Evolutionary conservation across 2,329 filamentous ascomycete species (phyloP).

Genomic region (Didymella arachidicola): DNA sequence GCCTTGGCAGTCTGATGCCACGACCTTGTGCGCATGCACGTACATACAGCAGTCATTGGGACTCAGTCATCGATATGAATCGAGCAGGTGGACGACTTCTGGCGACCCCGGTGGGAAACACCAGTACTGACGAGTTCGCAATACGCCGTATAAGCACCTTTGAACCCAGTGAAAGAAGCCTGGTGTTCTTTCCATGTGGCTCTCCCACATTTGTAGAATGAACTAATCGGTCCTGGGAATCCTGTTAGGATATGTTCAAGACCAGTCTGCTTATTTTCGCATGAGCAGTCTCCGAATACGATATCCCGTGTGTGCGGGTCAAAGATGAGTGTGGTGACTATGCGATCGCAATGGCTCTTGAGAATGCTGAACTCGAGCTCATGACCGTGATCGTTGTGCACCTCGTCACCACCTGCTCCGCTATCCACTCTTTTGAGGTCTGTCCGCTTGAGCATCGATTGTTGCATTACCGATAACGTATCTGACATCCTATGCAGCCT

Average conservation of each 20-base stretch:
- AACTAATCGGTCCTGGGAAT: neutral
- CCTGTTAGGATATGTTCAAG: conserved; percentile 5
- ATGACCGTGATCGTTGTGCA: neutral
- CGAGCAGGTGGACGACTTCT: conserved; percentile 5
- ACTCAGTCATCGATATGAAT: neutral
- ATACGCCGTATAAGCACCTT: conserved; percentile 13
- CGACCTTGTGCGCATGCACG: neutral
- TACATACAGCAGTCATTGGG: neutral
- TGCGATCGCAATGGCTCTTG: neutral
- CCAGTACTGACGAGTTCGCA: conserved; percentile 8
- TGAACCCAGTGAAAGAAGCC: conserved; percentile 8
- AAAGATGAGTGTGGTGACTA: conserved; percentile 2
- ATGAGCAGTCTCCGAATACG: conserved; percentile 10
- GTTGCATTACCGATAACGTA: conserved; percentile 22
- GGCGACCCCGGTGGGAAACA: neutral
- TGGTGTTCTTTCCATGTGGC: conserved; percentile 18
- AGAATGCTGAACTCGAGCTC: conserved; percentile 14
- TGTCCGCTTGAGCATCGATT: conserved; percentile 23
- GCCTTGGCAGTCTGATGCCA: neutral
- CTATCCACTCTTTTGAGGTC: neutral
- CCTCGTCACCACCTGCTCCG: neutral
- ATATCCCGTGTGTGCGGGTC: neutral
- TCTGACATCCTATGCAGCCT: conserved; percentile 25
- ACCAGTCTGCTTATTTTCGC: neutral
- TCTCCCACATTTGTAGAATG: conserved; percentile 11